phyloP scores from a whole-genome alignment of 2,329 filamentous ascomycete genomes.

The Epichloe festucae region DNA sequence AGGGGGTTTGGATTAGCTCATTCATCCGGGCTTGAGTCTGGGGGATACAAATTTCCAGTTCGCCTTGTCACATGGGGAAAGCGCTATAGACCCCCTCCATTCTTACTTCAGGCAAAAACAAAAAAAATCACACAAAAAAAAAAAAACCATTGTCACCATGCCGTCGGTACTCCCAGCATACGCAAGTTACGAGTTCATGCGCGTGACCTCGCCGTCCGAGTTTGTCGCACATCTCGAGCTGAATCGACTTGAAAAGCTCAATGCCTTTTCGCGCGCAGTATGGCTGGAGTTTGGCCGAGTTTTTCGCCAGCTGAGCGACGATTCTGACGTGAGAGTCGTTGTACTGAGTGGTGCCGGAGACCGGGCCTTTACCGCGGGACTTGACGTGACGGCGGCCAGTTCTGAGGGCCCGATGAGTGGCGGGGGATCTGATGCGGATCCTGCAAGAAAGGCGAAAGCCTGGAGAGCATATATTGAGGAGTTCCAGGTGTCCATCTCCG shows the following conservation, averaged over 20 bases:
- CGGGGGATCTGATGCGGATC: conserved; percentile 30
- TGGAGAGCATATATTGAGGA: conserved; percentile 59
- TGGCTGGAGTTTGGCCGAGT: conserved; percentile 69
- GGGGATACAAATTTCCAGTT: no score
- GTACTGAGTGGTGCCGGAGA: conserved; percentile 72
- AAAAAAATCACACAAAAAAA: neutral
- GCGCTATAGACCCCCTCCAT: neutral
- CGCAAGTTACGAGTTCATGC: conserved; percentile 53
- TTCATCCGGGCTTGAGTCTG: no score
- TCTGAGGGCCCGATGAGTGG: conserved; percentile 32
- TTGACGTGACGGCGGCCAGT: conserved; percentile 66
- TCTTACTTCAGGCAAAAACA: no score
- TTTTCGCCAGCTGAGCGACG: conserved; percentile 59
- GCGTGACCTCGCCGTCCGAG: conserved; percentile 55
- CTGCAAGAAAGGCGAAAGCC: conserved; percentile 47
- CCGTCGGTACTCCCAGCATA: conserved; percentile 15
- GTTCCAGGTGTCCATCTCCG: conserved; percentile 67
- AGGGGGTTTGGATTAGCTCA: no score
- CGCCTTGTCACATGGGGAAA: no score
- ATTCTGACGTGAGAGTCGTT: conserved; percentile 61
- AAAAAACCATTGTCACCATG: neutral
- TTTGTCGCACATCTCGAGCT: conserved; percentile 87
- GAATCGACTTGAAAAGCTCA: conserved; percentile 75
- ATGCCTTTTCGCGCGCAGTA: conserved; percentile 75
- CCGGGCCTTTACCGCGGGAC: conserved; percentile 70